phyloP scores from a whole-genome alignment of 176 grass and related monocot species.

The Thalia dealbata region DNA sequence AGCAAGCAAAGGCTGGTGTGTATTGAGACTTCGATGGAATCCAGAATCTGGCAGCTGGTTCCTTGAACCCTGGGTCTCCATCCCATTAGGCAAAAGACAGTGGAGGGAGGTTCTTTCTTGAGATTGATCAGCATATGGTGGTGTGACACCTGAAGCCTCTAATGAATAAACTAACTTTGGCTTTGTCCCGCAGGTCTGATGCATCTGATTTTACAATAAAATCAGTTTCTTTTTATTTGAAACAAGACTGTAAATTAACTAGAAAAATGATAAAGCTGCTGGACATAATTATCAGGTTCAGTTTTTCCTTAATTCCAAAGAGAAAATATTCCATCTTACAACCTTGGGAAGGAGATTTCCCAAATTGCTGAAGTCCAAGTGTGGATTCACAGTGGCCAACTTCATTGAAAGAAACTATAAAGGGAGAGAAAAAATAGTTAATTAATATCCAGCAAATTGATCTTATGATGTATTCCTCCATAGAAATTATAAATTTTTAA shows the following conservation, averaged over 20 bases:
- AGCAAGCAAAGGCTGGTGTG: slow-evolving; percentile 35
- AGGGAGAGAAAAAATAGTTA: slow-evolving; percentile 18
- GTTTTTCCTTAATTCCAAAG: too few relatives aligned
- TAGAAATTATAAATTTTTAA: slow-evolving; percentile 12
- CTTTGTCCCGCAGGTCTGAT: slow-evolving; percentile 33
- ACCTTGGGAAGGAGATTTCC: slow-evolving; percentile 78
- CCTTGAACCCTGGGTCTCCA: slow-evolving; percentile 10
- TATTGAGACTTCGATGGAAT: slow-evolving; percentile 29
- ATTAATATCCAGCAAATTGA: slow-evolving; percentile 22
- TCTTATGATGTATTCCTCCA: neutral
- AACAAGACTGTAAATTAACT: neutral
- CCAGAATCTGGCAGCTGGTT: slow-evolving; percentile 37
- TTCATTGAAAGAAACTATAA: slow-evolving; percentile 99
- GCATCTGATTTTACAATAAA: slow-evolving; percentile 40
- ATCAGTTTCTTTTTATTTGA: neutral
- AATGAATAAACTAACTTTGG: slow-evolving; percentile 53
- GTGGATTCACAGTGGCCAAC: slow-evolving; percentile 93
- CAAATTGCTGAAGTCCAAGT: slow-evolving; percentile 93
- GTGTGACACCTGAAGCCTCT: slow-evolving; percentile 45
- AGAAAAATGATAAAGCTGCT: neutral
- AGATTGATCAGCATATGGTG: slow-evolving; percentile 36
- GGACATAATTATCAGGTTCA: too few relatives aligned
- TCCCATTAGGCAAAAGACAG: neutral
- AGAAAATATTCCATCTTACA: slow-evolving; percentile 30
- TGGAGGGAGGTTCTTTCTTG: slow-evolving; percentile 33